These are phyloP conservation scores for Colletotrichum sojae DNA, from an alignment of 2,329 filamentous ascomycete genomes.

Conservation along the genomic window DNA sequence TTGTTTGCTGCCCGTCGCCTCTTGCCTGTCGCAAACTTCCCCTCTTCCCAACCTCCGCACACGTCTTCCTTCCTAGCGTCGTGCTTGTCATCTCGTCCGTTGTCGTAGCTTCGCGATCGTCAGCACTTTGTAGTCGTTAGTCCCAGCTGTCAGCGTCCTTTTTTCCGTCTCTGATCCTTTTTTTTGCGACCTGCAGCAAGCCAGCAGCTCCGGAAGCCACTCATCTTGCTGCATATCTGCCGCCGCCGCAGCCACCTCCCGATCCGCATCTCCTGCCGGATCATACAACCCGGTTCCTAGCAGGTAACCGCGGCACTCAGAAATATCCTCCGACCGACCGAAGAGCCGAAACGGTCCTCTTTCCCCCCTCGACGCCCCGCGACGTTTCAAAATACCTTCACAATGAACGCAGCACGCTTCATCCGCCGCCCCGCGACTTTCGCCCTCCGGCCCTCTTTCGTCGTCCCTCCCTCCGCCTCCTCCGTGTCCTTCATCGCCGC, in stretches of 20 bases:
- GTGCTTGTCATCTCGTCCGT: slow-evolving; percentile 14
- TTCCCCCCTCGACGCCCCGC: neutral
- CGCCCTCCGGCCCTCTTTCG: slow-evolving; percentile 35
- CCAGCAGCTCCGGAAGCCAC: slow-evolving; percentile 32
- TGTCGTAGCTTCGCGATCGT: slow-evolving; percentile 34
- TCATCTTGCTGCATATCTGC: slow-evolving; percentile 30
- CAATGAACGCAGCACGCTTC: slow-evolving; percentile 41
- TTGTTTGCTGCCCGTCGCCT: neutral
- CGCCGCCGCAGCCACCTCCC: slow-evolving; percentile 29
- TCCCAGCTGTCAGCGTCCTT: slow-evolving; percentile 8
- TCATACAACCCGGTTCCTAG: slow-evolving; percentile 27
- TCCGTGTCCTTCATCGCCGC: slow-evolving; percentile 40
- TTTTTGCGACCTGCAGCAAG: slow-evolving; percentile 23
- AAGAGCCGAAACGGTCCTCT: slow-evolving; percentile 29
- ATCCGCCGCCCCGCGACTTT: slow-evolving; percentile 34
- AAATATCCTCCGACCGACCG: slow-evolving; percentile 26
- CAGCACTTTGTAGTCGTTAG: slow-evolving; percentile 26
- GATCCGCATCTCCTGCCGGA: slow-evolving; percentile 20
- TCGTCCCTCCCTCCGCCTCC: slow-evolving; percentile 33
- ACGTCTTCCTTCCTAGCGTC: slow-evolving; percentile 17
- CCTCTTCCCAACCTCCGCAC: slow-evolving; percentile 16
- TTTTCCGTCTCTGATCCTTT: neutral
- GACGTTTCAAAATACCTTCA: slow-evolving; percentile 16
- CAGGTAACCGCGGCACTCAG: slow-evolving; percentile 27
- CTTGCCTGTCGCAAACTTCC: slow-evolving; percentile 20